Evolutionary conservation across 139 green algal species (phyloP).

Genomic region (Desmodesmus armatus): DNA sequence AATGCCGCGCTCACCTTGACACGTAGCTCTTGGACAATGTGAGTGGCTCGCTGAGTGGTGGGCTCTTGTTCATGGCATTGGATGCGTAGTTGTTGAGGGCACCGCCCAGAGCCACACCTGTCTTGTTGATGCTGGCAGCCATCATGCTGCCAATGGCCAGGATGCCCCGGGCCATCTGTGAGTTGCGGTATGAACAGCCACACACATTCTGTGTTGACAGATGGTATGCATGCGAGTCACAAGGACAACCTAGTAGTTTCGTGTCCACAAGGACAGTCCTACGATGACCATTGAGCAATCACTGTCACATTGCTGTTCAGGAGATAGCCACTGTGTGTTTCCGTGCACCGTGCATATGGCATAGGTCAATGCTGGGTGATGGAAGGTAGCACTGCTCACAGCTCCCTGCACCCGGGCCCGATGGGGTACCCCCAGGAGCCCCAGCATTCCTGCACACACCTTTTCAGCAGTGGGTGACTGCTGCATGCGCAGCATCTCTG

Average conservation of each 20-base stretch:
- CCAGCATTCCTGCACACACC: too few species aligned
- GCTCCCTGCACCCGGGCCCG: too few species aligned
- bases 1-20: conserved; percentile 1
- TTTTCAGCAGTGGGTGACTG: conserved; percentile 24
- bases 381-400: too few species aligned
- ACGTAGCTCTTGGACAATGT: conserved; percentile 19
- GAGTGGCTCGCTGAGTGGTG: conserved; percentile 28
- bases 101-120: conserved; percentile 7
- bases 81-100: conserved; percentile 22
- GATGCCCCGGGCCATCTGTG: conserved; percentile 35
- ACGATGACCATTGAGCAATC: too few species aligned
- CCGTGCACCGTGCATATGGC: too few species aligned
- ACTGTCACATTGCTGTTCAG: too few species aligned
- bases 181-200: too few species aligned
- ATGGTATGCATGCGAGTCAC: background rate
- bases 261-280: too few species aligned
- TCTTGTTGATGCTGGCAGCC: conserved; percentile 24
- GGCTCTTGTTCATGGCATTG: conserved; percentile 18
- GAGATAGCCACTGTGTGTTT: too few species aligned
- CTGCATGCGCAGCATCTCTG: conserved; percentile 18
- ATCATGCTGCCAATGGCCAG: conserved; percentile 29
- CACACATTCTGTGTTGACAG: background rate
- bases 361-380: too few species aligned
- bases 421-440: too few species aligned
- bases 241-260: too few species aligned